A percentile compares a stretch with the other conserved stretches of the same genome.
phyloP scores from a whole-genome alignment of 2,329 filamentous ascomycete species.

The Cercospora zeae-maydis region DNA sequence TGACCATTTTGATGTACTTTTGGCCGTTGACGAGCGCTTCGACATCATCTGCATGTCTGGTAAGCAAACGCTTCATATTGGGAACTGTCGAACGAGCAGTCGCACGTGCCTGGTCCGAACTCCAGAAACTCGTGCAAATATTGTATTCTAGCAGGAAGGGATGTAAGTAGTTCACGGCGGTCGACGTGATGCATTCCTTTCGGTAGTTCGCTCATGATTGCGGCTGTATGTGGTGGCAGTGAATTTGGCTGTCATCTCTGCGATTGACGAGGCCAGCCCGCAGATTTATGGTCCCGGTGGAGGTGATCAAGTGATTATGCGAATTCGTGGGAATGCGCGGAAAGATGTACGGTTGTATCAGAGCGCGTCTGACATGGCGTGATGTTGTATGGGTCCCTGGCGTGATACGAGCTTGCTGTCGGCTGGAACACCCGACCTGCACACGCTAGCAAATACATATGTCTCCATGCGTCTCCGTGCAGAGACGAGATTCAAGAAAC shows the following conservation, averaged over 20 bases:
- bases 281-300: not conserved
- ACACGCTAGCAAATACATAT: not conserved
- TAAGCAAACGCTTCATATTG: too few relatives aligned
- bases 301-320: not conserved
- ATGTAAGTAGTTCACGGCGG: not conserved
- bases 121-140: not conserved
- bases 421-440: not conserved
- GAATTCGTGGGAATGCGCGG: not conserved
- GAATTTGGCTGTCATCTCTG: not conserved
- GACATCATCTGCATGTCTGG: not conserved
- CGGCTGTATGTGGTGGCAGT: not conserved
- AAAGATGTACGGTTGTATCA: not conserved
- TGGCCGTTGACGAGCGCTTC: slow-evolving; percentile 65
- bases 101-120: not conserved
- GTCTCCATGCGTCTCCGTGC: not conserved
- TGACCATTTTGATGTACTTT: slow-evolving; percentile 77
- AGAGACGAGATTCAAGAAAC: not conserved
- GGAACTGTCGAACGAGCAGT: too few relatives aligned
- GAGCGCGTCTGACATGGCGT: not conserved
- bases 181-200: not conserved
- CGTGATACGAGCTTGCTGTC: not conserved
- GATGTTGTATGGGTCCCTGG: not conserved
- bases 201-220: not conserved
- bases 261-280: not conserved
- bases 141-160: not conserved